phyloP scores from a whole-genome alignment of 345 rosid genomes.

The Bruguiera gymnorhiza region DNA sequence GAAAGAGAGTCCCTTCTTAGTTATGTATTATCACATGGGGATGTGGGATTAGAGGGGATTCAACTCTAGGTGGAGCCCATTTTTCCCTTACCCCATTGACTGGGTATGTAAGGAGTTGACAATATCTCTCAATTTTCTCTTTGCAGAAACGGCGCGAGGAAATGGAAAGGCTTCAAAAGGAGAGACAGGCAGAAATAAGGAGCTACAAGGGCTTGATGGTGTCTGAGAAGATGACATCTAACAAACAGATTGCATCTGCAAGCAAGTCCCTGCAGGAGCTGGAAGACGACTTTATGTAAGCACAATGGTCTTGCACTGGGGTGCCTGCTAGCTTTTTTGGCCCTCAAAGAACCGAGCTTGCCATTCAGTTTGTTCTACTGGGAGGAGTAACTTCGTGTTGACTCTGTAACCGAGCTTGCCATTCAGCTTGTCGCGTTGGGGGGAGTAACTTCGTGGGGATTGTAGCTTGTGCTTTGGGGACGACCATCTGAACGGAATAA shows the following conservation, averaged over 20 bases:
- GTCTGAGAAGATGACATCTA: slow-evolving; percentile 89
- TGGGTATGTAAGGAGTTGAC: not conserved
- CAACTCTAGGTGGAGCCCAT: no score
- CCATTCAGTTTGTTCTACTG: not conserved
- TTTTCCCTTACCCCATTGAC: not conserved
- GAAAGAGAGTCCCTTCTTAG: no score
- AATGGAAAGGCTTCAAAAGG: slow-evolving; percentile 84
- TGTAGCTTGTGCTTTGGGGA: no score
- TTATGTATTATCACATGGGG: no score
- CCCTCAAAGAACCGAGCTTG: slow-evolving; percentile 22
- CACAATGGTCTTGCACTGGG: not conserved
- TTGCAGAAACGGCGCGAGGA: slow-evolving; percentile 92
- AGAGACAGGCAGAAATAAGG: slow-evolving; percentile 82
- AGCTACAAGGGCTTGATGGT: slow-evolving; percentile 99
- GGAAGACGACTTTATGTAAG: slow-evolving; percentile 96
- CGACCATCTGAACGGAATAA: no score
- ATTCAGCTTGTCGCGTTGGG: not conserved
- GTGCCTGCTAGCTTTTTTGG: slow-evolving; percentile 13
- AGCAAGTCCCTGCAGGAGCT: slow-evolving; percentile 88
- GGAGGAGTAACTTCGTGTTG: no score
- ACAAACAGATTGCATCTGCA: slow-evolving; percentile 80
- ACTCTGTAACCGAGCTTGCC: slow-evolving; percentile 11
- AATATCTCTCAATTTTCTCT: not conserved
- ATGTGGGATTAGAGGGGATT: no score
- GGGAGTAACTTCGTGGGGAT: no score